These are phyloP conservation scores for Yamadazyma sp. DNA, from an alignment of 805 yeast species.

Conservation along the genomic window DNA sequence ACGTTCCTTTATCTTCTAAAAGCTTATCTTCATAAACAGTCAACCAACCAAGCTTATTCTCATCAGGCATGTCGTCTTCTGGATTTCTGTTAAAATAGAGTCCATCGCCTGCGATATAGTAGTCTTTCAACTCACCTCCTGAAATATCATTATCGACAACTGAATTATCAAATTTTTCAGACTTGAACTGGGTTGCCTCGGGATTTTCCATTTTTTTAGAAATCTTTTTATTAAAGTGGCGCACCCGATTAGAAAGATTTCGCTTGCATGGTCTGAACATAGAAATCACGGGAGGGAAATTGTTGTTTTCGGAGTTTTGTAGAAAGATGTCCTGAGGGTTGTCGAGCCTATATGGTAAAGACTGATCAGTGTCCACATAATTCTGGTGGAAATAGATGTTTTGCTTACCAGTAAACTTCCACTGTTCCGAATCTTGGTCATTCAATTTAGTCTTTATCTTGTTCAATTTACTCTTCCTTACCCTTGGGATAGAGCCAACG, in stretches of 20 bases:
- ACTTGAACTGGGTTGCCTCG: slow-evolving; percentile 2
- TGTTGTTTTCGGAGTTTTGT: slow-evolving; percentile 15
- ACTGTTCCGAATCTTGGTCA: slow-evolving; percentile 15
- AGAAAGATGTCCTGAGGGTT: slow-evolving; percentile 28
- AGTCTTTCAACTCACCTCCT: slow-evolving; percentile 27
- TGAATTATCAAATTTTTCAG: slow-evolving; percentile 11
- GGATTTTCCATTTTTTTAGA: slow-evolving; percentile 7
- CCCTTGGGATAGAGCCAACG: slow-evolving; percentile 48
- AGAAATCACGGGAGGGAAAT: slow-evolving; percentile 32
- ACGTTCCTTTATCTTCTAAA: slow-evolving; percentile 42
- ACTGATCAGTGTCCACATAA: slow-evolving; percentile 20
- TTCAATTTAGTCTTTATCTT: slow-evolving; percentile 21
- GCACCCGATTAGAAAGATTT: slow-evolving; percentile 36
- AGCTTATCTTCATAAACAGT: slow-evolving; percentile 53
- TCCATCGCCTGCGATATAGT: slow-evolving; percentile 56
- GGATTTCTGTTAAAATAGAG: slow-evolving; percentile 44
- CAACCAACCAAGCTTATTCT: slow-evolving; percentile 62
- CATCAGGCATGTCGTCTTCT: slow-evolving; percentile 61
- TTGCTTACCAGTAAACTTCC: slow-evolving; percentile 32
- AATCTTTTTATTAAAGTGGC: slow-evolving; percentile 29
- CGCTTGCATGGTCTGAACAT: slow-evolving; percentile 43
- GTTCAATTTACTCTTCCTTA: slow-evolving; percentile 28
- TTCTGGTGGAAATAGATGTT: slow-evolving; percentile 40
- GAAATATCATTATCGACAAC: slow-evolving; percentile 23
- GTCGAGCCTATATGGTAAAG: slow-evolving; percentile 12